Base-by-base conservation (phyloP, 2,329 filamentous ascomycete genomes). In the Cytospora leucostoma region DNA sequence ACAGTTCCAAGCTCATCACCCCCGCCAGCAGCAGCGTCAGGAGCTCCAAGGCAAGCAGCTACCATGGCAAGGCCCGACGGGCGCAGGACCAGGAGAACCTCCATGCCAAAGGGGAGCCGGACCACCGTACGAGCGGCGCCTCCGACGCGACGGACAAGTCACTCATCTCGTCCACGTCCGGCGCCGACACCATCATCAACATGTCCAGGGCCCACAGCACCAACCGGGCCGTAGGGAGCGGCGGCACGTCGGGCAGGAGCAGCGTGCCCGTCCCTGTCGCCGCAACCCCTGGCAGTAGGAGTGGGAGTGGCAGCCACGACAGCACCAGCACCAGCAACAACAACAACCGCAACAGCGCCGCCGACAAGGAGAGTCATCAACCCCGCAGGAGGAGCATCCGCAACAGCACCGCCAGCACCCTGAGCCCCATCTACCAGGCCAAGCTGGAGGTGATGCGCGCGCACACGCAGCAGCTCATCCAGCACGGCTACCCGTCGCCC, bases 141-240 rank as follows among this genome's bases (percentile, higher is more conserved):
- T 60, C 58, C 7, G 27, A 52, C 8, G 37, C 27, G n/a, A 54
- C 58, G 7, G 6, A 6, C 12, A 49, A 7, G 37, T 60, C 58
- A 4, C 17, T 60, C 38, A 13, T 54, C 3, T 54, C 58, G 19
- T 60, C 58, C 27, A 27, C 58, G 10, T 60, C 58, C 12, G 58
- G 58, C 8, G 50, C 50, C 27, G 58, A 52, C n/a, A 60, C 58
- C 37, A 60, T 60, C 38, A 52, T 60, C 19, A 40, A 21, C 38
- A 49, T 60, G 17, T 60, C 58, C 5, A 35, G 53, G n/a, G 58
- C 54, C n/a, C 21, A 34, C 38, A 60, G 58, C 38, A 34, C 32
- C 32, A 60, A 60, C 58, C n/a, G 50, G 11, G 44, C 19, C 2
- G 58, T 60, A 13, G 58, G 58, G 12, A 54, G 58, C 38, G 50